Percentiles rank a stretch among this genome's conserved stretches.
Conservation (phyloP, 441 rosid species). For the Pelargonium myrrhifolium region DNA sequence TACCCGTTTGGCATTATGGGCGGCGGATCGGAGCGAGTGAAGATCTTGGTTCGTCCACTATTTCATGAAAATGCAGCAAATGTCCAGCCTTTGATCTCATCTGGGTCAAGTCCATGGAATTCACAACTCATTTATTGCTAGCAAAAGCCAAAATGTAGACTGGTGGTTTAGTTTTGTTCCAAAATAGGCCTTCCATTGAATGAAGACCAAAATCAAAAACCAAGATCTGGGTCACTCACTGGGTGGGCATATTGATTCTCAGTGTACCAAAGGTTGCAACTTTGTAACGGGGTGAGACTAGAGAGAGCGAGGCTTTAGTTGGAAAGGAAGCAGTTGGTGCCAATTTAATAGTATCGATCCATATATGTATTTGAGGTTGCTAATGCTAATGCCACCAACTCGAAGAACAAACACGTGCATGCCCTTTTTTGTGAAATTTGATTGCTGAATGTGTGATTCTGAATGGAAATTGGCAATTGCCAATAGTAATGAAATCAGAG, state of each 20-base stretch:
- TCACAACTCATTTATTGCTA: not conserved
- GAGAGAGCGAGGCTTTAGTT: not conserved
- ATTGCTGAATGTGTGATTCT: not conserved
- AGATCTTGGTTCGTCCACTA: slow-evolving; percentile 21
- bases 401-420: slow-evolving; percentile 2
- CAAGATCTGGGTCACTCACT: not conserved
- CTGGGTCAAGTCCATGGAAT: not conserved
- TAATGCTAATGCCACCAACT: not conserved
- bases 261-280: not conserved
- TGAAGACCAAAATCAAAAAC: not conserved
- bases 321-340: not conserved
- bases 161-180: not conserved
- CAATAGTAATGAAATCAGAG: not conserved
- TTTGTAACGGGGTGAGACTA: too few species aligned
- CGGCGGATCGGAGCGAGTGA: slow-evolving; percentile 24
- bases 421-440: not conserved
- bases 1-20: slow-evolving; percentile 63
- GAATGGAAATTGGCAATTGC: not conserved
- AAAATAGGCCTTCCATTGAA: not conserved
- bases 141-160: not conserved
- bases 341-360: not conserved
- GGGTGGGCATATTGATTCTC: not conserved
- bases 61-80: not conserved
- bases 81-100: too few species aligned
- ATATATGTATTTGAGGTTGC: not conserved